phyloP scores from a whole-genome alignment of 352 stramenopile species.

The Pelagophyceae sp. region DNA sequence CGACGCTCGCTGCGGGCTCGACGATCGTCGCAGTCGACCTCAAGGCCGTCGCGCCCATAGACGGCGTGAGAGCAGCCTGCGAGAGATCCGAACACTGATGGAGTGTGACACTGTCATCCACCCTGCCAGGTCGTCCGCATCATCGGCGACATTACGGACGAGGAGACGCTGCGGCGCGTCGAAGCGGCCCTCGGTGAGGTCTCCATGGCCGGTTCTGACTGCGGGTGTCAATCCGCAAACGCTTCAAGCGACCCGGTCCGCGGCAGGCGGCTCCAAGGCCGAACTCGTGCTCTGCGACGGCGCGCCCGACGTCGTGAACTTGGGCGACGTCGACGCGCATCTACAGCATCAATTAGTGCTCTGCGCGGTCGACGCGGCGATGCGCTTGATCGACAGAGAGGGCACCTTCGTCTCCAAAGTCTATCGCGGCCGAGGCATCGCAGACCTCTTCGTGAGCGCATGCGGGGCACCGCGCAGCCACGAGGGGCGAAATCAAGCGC shows the following conservation, averaged over 20 bases:
- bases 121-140: no score
- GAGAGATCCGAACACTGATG: no score
- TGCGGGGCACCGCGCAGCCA: not conserved
- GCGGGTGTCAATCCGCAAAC: no score
- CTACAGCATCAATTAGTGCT: constrained; percentile 51
- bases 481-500: no score
- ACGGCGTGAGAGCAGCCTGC: constrained; percentile 50
- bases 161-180: constrained; percentile 58
- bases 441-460: constrained; percentile 48
- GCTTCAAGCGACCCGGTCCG: no score
- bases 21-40: constrained; percentile 65
- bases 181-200: constrained; percentile 55
- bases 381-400: constrained; percentile 56
- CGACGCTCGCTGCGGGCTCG: constrained; percentile 23
- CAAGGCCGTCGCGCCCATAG: constrained; percentile 39
- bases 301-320: not conserved
- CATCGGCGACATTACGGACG: constrained; percentile 68
- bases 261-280: constrained; percentile 54
- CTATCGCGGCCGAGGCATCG: constrained; percentile 65
- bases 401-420: constrained; percentile 71
- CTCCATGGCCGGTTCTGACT: no score
- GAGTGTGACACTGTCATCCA: no score
- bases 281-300: constrained; percentile 47
- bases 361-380: constrained; percentile 61
- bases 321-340: constrained; percentile 4